Evolutionary conservation across 495 filamentous ascomycete species (phyloP), one percentile per base, ranked within the genome.

Genomic region (Daldinia decipiens): DNA sequence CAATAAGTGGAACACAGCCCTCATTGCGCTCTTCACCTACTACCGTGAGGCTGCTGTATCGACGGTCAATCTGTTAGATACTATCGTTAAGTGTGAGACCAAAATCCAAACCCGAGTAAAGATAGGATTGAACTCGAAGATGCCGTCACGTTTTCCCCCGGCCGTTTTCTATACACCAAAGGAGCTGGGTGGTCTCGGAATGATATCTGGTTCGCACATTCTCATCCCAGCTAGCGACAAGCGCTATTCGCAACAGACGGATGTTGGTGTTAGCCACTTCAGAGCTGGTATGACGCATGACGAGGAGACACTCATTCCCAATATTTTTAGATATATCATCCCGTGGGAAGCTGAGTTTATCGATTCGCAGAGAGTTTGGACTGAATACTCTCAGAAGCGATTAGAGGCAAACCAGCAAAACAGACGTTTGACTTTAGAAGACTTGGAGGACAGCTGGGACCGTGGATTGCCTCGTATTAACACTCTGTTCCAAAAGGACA

Each of bases 331-430:
- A 47, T 99, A 99, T 82, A 99, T 99, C 80, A 97, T 98, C 70
- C 95, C 96, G 3, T 99, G 96, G 96, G 96, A 98, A 77, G 93
- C 95, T 29, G 96, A 99, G 75, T 99, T 99, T 82, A 97, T 98
- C 74, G 95, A 99, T 74, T 98, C 95, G 11, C 96, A 98, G 74
- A 91, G 95, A 66, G 96, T 99, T 1, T 99, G 96, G 96, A 98
- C 94, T 52, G 96, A 99, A 72, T 99, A 99, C 76, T 97, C 95
- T 6, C 96, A 98, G 81, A 99, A 99, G 84, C 90, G 96, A 50
- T 85, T 93, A 74, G 96, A 99, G 78, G 96, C 96, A 43, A 96
- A 98, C 76, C 94, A 98, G 77, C 96, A 98, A 78, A 99, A 99
- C 77, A 88, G 96, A 32, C 89, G 96, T 62, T 83, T 99, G 58